Evolutionary conservation across 306 rosid genomes (phyloP).

Genomic region (Geum urbanum): DNA sequence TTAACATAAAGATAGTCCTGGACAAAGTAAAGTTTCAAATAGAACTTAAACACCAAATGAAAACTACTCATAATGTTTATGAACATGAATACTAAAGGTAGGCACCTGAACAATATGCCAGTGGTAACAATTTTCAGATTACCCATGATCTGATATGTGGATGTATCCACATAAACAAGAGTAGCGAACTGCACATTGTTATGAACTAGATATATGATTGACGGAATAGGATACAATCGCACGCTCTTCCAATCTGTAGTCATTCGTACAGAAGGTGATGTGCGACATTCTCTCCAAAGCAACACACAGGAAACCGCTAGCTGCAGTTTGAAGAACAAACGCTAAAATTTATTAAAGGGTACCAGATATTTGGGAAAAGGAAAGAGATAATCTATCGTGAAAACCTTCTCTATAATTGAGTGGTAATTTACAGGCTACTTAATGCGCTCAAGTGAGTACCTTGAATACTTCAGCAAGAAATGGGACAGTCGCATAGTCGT

Average conservation of each 20-base stretch:
- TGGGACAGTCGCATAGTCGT: conserved; percentile 94
- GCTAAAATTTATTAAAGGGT: not conserved
- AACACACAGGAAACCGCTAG: conserved; percentile 76
- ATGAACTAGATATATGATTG: conserved; percentile 73
- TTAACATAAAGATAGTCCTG: not conserved
- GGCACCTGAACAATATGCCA: conserved; percentile 82
- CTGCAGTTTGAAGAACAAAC: conserved; percentile 33
- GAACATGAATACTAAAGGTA: conserved; percentile 4
- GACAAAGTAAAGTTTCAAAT: not conserved
- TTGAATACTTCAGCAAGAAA: conserved; percentile 87
- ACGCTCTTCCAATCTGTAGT: conserved; percentile 80
- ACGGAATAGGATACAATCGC: conserved; percentile 74
- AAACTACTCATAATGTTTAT: not conserved
- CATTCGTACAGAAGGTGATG: conserved; percentile 61
- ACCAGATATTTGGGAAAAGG: not conserved
- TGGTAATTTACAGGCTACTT: not conserved
- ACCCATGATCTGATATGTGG: conserved; percentile 97
- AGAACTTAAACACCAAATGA: not conserved
- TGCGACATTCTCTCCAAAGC: conserved; percentile 70
- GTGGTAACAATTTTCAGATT: conserved; percentile 93
- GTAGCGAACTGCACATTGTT: conserved; percentile 92
- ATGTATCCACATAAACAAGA: conserved; percentile 79
- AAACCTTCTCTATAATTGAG: not conserved
- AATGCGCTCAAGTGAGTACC: conserved; percentile 36
- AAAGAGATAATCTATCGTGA: not conserved